Conservation (phyloP, 768 basidiomycete species). For the Collybia nuda region DNA sequence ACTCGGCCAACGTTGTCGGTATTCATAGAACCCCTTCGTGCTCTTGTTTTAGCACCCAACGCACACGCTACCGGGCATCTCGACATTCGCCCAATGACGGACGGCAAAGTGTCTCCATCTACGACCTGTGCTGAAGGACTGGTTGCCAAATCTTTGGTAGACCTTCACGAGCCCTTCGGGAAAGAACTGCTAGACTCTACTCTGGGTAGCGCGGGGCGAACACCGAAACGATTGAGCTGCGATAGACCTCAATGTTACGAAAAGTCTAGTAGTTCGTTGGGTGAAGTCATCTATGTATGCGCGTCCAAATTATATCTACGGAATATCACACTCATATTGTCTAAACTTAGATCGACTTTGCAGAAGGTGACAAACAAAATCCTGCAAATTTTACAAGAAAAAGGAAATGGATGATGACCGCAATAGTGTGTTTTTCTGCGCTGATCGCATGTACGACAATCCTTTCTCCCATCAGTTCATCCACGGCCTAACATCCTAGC, state of each 20-base stretch:
- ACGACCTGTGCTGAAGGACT: too few relatives aligned
- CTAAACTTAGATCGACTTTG: slow-evolving; percentile 21
- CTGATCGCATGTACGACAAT: slow-evolving; percentile 39
- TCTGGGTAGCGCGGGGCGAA: too few relatives aligned
- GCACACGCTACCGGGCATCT: too few relatives aligned
- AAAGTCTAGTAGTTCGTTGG: background rate
- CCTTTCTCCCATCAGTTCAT: background rate
- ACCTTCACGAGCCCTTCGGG: too few relatives aligned
- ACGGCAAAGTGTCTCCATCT: too few relatives aligned
- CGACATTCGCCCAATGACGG: too few relatives aligned
- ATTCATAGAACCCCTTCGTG: too few relatives aligned
- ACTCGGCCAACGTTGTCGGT: too few relatives aligned
- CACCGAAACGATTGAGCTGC: too few relatives aligned
- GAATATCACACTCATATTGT: background rate
- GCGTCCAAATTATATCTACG: background rate
- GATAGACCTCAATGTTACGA: background rate
- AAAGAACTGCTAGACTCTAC: too few relatives aligned
- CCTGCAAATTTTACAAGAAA: slow-evolving; percentile 18
- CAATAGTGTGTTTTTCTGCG: slow-evolving; percentile 47
- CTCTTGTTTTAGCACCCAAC: too few relatives aligned
- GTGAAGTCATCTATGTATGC: slow-evolving; percentile 14
- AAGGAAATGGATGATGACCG: slow-evolving; percentile 31
- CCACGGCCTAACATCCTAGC: background rate
- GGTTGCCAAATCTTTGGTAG: too few relatives aligned
- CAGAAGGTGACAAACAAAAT: slow-evolving; percentile 20